Evolutionary conservation across 2,329 filamentous ascomycete species (phyloP), one percentile per base, ranked within the genome.

Genomic region (Lasiodiplodia hormozganensis): DNA sequence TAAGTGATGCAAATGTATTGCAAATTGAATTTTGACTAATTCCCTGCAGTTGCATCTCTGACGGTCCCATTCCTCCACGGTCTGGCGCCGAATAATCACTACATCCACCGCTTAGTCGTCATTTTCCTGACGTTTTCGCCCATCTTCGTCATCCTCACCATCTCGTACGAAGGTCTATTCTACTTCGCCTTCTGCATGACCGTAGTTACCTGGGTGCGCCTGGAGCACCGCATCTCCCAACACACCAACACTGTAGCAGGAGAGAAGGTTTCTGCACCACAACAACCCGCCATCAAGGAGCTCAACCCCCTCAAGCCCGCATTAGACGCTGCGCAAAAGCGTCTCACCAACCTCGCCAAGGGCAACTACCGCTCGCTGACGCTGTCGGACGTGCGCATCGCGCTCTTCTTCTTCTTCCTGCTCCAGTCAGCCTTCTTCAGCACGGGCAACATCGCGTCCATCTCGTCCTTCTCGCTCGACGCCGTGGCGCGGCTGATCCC

Each of bases 371-470:
- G 95, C 52, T 85, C 91, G 0, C 85, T 98, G 60, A 89, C 86
- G 1, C 85, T 98, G 6, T 87, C 91, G n/a, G 96, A 99, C 77
- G 89, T 91, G 4, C 92, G 96, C 47, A 91, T 97, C 43, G 91
- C 93, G 1, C 87, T 99, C 7, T 98, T 98, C 84, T 97, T 98
- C 85, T 91, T 99, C 79, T 94, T 93, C 73, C 87, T 99, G 49
- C 86, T 99, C 6, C 96, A 99, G 80, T 95, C 94, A 3, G 96
- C 92, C 64, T 99, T 99, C 81, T 99, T 98, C 86, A 93, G 90
- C 81, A 98, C 95, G 0, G 96, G 96, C 71, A 99, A 99, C 82
- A 89, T 99, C 69, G 96, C 96, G 0, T 97, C 95, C 0, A 82
- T 99, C 67, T 97, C 94, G 18, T 92, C 93, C 1, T 99, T 99